Evolutionary conservation across 78 protist genomes (phyloP).

Genomic region (Cavenderia fasciculata): DNA sequence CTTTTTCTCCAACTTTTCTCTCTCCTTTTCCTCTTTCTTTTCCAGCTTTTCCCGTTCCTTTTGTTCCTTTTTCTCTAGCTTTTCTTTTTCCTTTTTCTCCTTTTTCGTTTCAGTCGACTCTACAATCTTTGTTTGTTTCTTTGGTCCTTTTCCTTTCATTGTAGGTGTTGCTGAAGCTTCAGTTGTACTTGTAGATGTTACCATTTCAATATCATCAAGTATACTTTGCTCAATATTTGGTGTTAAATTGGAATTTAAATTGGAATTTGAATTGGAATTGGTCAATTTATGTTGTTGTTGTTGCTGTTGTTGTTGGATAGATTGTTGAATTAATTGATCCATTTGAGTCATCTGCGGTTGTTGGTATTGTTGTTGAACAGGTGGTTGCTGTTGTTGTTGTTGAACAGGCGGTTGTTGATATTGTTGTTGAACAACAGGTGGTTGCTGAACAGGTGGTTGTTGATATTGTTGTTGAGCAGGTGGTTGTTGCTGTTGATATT

Average conservation of each 20-base stretch:
- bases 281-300: too few relatives aligned
- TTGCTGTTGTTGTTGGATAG: background rate
- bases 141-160: background rate
- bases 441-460: background rate
- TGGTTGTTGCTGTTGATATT: background rate
- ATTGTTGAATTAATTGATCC: background rate
- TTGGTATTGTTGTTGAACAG: constrained; percentile 1
- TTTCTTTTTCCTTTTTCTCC: constrained; percentile 1
- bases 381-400: constrained; percentile 1
- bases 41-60: background rate
- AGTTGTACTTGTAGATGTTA: too few relatives aligned
- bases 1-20: constrained; percentile 9
- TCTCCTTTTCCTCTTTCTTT: constrained; percentile 15
- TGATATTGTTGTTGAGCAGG: background rate
- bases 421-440: background rate
- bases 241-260: too few relatives aligned
- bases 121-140: background rate
- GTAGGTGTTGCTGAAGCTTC: too few relatives aligned
- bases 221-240: too few relatives aligned
- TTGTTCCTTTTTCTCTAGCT: background rate
- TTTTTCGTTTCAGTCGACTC: background rate
- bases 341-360: background rate
- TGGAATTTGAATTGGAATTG: too few relatives aligned
- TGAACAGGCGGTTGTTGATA: background rate
- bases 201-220: too few relatives aligned